These are phyloP conservation scores for Stagonosporopsis vannaccii DNA, from an alignment of 2,329 filamentous ascomycete genomes.

Conservation along the genomic window DNA sequence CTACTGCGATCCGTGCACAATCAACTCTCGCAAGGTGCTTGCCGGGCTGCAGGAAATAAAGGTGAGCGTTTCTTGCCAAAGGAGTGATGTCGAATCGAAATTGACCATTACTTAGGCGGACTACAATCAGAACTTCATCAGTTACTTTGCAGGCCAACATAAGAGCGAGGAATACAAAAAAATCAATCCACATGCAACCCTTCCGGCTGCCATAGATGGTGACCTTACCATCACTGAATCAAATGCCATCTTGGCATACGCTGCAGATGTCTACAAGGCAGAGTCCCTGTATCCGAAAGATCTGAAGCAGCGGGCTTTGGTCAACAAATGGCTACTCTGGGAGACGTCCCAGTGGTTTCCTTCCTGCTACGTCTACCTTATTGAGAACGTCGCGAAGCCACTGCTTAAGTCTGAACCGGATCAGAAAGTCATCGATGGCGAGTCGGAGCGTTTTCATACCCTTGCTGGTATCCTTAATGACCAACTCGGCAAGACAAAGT, in stretches of 20 bases:
- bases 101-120: conserved; percentile 20
- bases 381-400: conserved; percentile 53
- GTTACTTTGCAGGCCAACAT: conserved; percentile 52
- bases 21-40: conserved; percentile 54
- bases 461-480: conserved; percentile 49
- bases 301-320: conserved; percentile 47
- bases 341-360: conserved; percentile 53
- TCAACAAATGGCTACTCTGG: conserved; percentile 55
- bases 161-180: conserved; percentile 46
- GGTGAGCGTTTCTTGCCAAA: background rate
- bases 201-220: conserved; percentile 51
- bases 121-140: conserved; percentile 49
- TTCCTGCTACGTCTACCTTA: conserved; percentile 51
- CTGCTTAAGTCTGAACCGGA: conserved; percentile 48
- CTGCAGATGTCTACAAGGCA: conserved; percentile 44
- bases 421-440: conserved; percentile 44
- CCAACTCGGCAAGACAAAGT: conserved; percentile 49
- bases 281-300: conserved; percentile 51
- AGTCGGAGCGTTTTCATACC: conserved; percentile 45
- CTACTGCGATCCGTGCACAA: conserved; percentile 49
- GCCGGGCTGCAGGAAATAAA: conserved; percentile 50
- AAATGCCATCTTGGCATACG: conserved; percentile 54
- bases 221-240: conserved; percentile 52
- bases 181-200: conserved; percentile 50
- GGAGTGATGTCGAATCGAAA: no score